Percentiles rank a stretch among this genome's conserved stretches.
These are phyloP conservation scores for Penstemon newberryi DNA, from an alignment of 257 asterid genomes.

Conservation along the genomic window DNA sequence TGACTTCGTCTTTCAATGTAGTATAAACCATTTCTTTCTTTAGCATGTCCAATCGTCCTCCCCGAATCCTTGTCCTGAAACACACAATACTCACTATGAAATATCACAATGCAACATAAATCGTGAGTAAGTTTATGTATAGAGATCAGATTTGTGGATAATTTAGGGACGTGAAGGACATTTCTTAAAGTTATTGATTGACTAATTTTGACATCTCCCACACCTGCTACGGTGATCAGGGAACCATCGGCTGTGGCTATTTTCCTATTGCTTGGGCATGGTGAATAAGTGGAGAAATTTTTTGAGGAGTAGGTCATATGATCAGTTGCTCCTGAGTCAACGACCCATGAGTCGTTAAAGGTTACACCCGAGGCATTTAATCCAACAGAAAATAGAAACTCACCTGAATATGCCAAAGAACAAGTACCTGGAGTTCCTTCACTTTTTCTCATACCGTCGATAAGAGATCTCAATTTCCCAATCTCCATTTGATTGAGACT, in stretches of 20 bases:
- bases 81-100: background rate
- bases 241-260: background rate
- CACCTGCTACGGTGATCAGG: background rate
- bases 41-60: background rate
- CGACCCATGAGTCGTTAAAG: background rate
- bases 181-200: background rate
- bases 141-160: background rate
- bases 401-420: background rate
- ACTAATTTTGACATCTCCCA: background rate
- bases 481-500: background rate
- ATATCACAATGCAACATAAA: background rate
- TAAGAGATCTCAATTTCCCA: background rate
- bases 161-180: slow-evolving; percentile 5
- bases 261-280: slow-evolving; percentile 1
- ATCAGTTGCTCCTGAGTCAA: slow-evolving; percentile 11
- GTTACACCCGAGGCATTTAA: background rate
- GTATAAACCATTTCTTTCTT: background rate
- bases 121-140: background rate
- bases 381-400: background rate
- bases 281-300: background rate
- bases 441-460: too few relatives aligned
- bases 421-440: background rate
- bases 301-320: background rate
- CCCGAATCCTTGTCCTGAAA: slow-evolving; percentile 4
- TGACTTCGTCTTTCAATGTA: slow-evolving; percentile 1